Conservation (phyloP, 768 basidiomycete species). For the Exsudoporus frostii region DNA sequence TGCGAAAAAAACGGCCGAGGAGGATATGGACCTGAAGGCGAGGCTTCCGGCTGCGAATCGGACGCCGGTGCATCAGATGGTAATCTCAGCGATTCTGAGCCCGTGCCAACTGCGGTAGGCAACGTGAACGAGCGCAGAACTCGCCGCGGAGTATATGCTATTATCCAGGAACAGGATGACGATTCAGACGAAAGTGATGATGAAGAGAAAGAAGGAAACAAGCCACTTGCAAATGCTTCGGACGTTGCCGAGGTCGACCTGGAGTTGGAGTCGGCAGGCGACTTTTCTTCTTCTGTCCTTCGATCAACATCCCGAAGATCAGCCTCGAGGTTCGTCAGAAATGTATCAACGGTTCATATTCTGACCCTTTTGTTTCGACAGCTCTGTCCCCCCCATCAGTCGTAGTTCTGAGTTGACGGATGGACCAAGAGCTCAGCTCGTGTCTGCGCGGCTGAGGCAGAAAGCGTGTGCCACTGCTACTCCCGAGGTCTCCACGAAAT, state of each 20-base stretch:
- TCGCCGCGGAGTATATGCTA: conserved; percentile 77
- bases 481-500: conserved; percentile 46
- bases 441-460: conserved; percentile 56
- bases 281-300: conserved; percentile 15
- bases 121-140: conserved; percentile 81
- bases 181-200: conserved; percentile 63
- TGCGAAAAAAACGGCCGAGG: conserved; percentile 76
- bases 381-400: conserved; percentile 26
- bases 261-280: conserved; percentile 45
- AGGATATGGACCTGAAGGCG: conserved; percentile 61
- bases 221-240: conserved; percentile 44
- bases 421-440: conserved; percentile 37
- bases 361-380: conserved; percentile 12
- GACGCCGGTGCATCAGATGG: conserved; percentile 39
- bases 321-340: conserved; percentile 23
- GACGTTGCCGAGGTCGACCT: conserved; percentile 52
- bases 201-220: conserved; percentile 46
- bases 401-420: conserved; percentile 28
- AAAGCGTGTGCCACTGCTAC: conserved; percentile 43
- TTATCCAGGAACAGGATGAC: conserved; percentile 55
- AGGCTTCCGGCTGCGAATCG: conserved; percentile 45
- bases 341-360: conserved; percentile 1
- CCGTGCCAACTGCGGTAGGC: conserved; percentile 45
- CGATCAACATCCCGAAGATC: conserved; percentile 28
- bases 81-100: conserved; percentile 37